A percentile compares a stretch with the other conserved stretches of the same genome.
Conservation (phyloP, 1,284 basidiomycete species). For the Hemileia vastatrix region DNA sequence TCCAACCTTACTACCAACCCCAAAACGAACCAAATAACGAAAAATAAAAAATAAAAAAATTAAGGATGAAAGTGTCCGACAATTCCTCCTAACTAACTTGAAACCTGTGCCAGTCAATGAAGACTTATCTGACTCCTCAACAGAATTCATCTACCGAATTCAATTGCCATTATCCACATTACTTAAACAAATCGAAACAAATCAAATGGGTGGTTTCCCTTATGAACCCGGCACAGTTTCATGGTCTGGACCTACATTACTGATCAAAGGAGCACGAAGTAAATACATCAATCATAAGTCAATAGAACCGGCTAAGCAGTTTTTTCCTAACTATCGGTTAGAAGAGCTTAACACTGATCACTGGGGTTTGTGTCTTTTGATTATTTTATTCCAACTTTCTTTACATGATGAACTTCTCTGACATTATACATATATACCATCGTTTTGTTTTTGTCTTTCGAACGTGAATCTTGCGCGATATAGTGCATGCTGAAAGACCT, state of each 20-base stretch:
- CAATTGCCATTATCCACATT: constrained; percentile 12
- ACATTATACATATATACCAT: background rate
- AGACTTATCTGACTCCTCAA: background rate
- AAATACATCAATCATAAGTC: constrained; percentile 19
- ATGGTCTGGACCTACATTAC: constrained; percentile 1
- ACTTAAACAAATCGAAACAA: constrained; percentile 10
- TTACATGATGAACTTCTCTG: background rate
- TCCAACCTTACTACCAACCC: background rate
- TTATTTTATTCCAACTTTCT: background rate
- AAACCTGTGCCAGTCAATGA: background rate
- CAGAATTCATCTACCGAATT: too few species aligned
- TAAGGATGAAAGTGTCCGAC: constrained; percentile 13
- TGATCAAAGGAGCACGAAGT: constrained; percentile 18
- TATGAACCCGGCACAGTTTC: background rate
- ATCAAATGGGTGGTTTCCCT: constrained; percentile 22
- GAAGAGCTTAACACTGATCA: constrained; percentile 15
- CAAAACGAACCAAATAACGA: too few species aligned
- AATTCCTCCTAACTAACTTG: constrained; percentile 18
- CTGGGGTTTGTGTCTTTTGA: constrained; percentile 10
- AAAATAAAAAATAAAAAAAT: background rate
- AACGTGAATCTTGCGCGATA: background rate
- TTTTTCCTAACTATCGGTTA: constrained; percentile 8
- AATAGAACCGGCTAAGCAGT: background rate
- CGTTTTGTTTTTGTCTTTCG: background rate
- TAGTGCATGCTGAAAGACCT: constrained; percentile 24